Evolutionary conservation across 345 rosid species (phyloP).

Genomic region (Excoecaria agallocha): DNA sequence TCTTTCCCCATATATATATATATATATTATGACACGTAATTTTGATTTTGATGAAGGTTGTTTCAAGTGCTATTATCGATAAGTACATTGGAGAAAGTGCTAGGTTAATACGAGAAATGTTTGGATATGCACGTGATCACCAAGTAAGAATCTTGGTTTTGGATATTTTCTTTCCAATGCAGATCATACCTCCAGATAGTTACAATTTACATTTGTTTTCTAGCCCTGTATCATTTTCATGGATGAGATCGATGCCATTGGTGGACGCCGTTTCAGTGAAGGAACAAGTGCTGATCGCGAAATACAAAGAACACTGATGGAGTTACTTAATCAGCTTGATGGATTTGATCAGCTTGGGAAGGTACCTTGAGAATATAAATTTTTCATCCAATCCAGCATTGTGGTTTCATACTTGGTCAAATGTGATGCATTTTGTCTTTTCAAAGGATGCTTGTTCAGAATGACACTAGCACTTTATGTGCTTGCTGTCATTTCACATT

Average conservation of each 20-base stretch:
- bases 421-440: background rate
- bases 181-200: background rate
- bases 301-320: conserved; percentile 96
- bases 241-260: conserved; percentile 99
- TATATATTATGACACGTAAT: background rate
- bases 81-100: conserved; percentile 99
- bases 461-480: background rate
- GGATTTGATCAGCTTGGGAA: conserved; percentile 97
- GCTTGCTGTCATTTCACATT: background rate
- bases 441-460: background rate
- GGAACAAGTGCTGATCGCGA: conserved; percentile 99
- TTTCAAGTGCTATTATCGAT: conserved; percentile 95
- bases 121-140: conserved; percentile 96
- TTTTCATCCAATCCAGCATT: background rate
- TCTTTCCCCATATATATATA: no score
- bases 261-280: conserved; percentile 96
- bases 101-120: conserved; percentile 92
- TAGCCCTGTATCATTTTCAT: conserved; percentile 98
- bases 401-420: background rate
- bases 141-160: conserved; percentile 50
- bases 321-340: conserved; percentile 96
- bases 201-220: conserved; percentile 5
- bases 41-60: conserved; percentile 50
- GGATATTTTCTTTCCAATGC: background rate
- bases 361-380: conserved; percentile 38